Base-by-base conservation (phyloP, 306 rosid genomes). In the Argentina anserina region DNA sequence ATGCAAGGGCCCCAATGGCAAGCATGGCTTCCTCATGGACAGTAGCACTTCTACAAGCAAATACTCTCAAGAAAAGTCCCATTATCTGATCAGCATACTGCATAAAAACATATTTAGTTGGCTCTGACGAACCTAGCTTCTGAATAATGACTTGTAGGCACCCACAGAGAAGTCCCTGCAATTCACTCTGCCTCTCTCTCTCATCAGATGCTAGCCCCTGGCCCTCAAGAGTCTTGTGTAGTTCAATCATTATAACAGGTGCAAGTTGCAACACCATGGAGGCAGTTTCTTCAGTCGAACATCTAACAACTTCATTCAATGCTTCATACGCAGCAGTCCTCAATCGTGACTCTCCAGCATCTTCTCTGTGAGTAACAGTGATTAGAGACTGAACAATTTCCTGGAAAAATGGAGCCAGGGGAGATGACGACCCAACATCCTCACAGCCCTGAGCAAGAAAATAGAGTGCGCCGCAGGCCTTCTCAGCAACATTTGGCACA, bases 11-110 rank as follows among this genome's bases (percentile, higher is more conserved):
- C 74, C 96, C 97, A 82, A 92, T 90, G 76, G 97, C 97, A 59
- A 92, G 97, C 97, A 92, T 92, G 65, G 97, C 97, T 77, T 90
- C 97, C 78, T 92, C 97, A 28, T 92, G 97, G 29, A 88, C 97
- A 52, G 96, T 86, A 82, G 97, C 97, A 88, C 87, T 92, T 86
- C 94, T 84, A 69, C 79, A 83, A 73, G 96, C 86, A 90, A 92
- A 92, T 61, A 92, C 96, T 84, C 92, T 86, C 42, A 90, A 67
- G 75, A 88, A 90, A 34, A 92, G 89, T 61, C 80, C 92, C 97
- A 92, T 90, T 73, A 92, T 82, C 81, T 88, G 96, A 82, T 92
- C 97, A 14, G 96, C 87, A 65, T 75, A 84, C 86, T 84, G 96
- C 90, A 85, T 72, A 71, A 92, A 79, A 65, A 67, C 84, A 90